Percentiles rank a stretch among this genome's conserved stretches.
Conservation (phyloP, 1,139 yeast species). For the Debaryomyces sp. region DNA sequence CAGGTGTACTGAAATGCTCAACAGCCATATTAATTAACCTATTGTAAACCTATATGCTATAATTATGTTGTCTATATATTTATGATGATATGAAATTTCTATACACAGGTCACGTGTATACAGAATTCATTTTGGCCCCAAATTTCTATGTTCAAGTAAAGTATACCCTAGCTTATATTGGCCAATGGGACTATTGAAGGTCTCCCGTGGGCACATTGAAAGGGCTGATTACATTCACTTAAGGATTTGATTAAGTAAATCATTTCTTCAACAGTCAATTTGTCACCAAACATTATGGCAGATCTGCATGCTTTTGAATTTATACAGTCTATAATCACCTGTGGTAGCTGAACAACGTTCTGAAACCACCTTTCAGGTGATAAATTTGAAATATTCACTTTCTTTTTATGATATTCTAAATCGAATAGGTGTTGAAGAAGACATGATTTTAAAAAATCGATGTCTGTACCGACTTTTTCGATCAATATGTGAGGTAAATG, state of each 20-base stretch:
- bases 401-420: constrained; percentile 28
- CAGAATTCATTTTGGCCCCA: background rate
- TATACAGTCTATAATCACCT: constrained; percentile 48
- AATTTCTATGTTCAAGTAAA: background rate
- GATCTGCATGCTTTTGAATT: constrained; percentile 71
- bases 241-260: constrained; percentile 42
- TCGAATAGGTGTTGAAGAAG: constrained; percentile 48
- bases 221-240: constrained; percentile 58
- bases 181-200: constrained; percentile 70
- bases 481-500: constrained; percentile 46
- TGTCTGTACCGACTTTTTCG: constrained; percentile 27
- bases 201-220: constrained; percentile 87
- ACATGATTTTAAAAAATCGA: constrained; percentile 30
- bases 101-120: background rate
- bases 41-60: background rate
- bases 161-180: background rate
- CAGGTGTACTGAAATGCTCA: constrained; percentile 3
- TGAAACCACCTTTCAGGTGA: constrained; percentile 19
- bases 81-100: background rate
- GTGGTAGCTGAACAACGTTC: constrained; percentile 41
- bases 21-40: background rate
- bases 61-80: background rate
- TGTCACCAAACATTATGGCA: constrained; percentile 75
- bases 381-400: constrained; percentile 10
- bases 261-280: constrained; percentile 48